Evolutionary conservation across 202 grass and related monocot genomes (phyloP).

Genomic region (Hordeum pubiflorum): DNA sequence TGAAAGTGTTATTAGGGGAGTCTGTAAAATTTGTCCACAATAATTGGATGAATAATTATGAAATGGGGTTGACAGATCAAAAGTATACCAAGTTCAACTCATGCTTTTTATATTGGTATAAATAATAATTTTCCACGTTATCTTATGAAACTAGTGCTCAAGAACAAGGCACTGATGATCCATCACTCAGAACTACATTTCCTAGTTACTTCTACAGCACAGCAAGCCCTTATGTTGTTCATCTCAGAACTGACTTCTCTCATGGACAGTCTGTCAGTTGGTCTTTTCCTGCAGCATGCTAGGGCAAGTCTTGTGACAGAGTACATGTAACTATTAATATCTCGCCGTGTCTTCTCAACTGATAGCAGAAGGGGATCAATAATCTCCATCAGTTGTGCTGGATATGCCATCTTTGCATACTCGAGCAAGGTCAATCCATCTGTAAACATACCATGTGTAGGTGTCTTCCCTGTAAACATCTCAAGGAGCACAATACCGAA

Average conservation of each 20-base stretch:
- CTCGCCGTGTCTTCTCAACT: not conserved
- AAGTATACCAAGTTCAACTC: too few relatives aligned
- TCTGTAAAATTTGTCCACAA: too few relatives aligned
- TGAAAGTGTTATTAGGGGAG: too few relatives aligned
- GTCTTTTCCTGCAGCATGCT: slow-evolving; percentile 22
- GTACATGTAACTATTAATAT: not conserved
- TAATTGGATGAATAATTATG: too few relatives aligned
- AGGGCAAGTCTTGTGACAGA: slow-evolving; percentile 31
- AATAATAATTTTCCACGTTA: too few relatives aligned
- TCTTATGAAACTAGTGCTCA: not conserved
- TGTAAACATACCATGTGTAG: slow-evolving; percentile 32
- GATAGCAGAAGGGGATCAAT: slow-evolving; percentile 28
- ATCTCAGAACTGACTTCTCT: slow-evolving; percentile 17
- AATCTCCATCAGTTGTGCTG: slow-evolving; percentile 16
- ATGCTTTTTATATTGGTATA: too few relatives aligned
- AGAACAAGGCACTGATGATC: not conserved
- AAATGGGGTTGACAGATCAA: too few relatives aligned
- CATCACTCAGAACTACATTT: not conserved
- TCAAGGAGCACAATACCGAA: slow-evolving; percentile 53
- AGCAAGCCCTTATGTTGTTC: slow-evolving; percentile 12
- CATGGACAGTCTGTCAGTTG: slow-evolving; percentile 23
- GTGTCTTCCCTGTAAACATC: slow-evolving; percentile 46
- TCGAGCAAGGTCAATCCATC: slow-evolving; percentile 28
- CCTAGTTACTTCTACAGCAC: not conserved
- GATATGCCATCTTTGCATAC: slow-evolving; percentile 30